phyloP scores from a whole-genome alignment of 495 filamentous ascomycete genomes.

The Hapsidospora chrysogenum region DNA sequence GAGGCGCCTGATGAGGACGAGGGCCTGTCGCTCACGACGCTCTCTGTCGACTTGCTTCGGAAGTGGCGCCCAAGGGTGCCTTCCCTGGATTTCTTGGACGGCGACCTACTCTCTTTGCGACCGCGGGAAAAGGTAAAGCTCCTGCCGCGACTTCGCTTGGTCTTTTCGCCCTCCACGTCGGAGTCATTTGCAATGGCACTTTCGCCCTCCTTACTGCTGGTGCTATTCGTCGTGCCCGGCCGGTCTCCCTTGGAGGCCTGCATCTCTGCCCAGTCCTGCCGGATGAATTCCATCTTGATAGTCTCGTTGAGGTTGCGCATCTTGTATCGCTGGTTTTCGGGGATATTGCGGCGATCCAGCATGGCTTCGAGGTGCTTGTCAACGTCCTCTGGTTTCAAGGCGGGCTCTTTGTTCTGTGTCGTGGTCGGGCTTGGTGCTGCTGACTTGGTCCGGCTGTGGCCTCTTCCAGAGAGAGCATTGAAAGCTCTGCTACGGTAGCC shows the following conservation, averaged over 20 bases:
- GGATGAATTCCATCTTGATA: constrained; percentile 90
- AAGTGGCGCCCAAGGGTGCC: constrained; percentile 31
- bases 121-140: constrained; percentile 55
- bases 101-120: constrained; percentile 20
- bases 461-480: constrained; percentile 5
- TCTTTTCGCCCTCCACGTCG: constrained; percentile 25
- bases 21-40: constrained; percentile 24
- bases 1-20: constrained; percentile 18
- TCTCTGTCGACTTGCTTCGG: constrained; percentile 33
- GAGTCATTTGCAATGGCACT: constrained; percentile 4
- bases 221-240: constrained; percentile 17
- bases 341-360: constrained; percentile 75
- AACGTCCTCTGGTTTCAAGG: constrained; percentile 27
- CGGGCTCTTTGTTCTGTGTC: constrained; percentile 12
- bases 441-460: constrained; percentile 10
- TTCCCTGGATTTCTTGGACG: constrained; percentile 32
- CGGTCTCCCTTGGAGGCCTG: constrained; percentile 16
- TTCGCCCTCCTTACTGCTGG: constrained; percentile 9
- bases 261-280: constrained; percentile 63
- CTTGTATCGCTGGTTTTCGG: constrained; percentile 79
- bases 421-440: constrained; percentile 22
- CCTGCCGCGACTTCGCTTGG: constrained; percentile 51
- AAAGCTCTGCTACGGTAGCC: constrained; percentile 4
- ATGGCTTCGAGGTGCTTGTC: constrained; percentile 47
- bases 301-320: constrained; percentile 79